A percentile compares a stretch with the other conserved stretches of the same genome.
Conservation (phyloP, 495 filamentous ascomycete genomes). For the Penicillium goetzii region DNA sequence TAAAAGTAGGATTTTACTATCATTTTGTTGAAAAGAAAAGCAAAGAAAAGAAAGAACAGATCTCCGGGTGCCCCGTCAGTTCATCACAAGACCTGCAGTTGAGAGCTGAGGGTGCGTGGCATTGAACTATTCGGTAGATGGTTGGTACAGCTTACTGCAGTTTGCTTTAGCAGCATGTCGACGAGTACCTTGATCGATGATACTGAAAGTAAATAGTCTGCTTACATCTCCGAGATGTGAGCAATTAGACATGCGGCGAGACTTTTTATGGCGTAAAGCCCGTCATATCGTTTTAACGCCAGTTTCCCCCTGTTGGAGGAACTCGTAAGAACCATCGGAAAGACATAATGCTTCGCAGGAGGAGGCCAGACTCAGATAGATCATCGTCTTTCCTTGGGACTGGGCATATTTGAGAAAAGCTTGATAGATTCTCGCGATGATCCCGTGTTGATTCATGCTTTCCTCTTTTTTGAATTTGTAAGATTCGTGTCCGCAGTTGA, state of each 20-base stretch:
- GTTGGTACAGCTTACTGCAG: no score
- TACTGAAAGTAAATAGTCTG: neutral
- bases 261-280: neutral
- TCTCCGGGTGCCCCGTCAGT: no score
- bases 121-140: no score
- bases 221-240: neutral
- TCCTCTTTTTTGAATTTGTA: neutral
- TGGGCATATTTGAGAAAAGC: neutral
- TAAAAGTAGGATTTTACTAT: no score
- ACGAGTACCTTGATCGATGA: neutral
- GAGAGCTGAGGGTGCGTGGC: no score
- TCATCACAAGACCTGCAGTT: no score
- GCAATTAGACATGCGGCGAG: neutral
- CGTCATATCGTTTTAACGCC: neutral
- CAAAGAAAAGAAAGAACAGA: no score
- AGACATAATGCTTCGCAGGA: neutral
- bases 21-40: no score
- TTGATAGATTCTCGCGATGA: neutral
- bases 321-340: neutral
- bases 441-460: neutral
- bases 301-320: neutral
- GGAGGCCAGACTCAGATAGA: neutral
- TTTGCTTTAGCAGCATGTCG: neutral
- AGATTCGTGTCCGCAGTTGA: neutral
- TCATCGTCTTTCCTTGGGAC: neutral